A percentile compares a stretch with the other conserved stretches of the same genome.
phyloP scores from a whole-genome alignment of 176 grass and related monocot genomes.

The Saccharum spontaneum region DNA sequence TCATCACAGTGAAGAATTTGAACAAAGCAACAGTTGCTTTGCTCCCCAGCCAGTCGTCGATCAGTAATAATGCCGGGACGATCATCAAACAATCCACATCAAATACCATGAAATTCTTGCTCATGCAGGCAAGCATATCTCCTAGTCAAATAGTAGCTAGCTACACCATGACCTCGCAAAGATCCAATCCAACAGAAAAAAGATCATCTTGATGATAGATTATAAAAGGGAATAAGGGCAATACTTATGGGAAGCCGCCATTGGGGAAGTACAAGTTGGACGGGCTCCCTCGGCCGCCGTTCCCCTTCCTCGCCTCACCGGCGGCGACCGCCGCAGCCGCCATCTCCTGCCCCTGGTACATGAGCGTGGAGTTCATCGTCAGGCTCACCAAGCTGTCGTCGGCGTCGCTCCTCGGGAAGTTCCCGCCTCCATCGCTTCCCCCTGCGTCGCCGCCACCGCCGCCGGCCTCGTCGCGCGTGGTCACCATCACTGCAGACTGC shows the following conservation, averaged over 20 bases:
- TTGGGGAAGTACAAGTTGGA: conserved; percentile 70
- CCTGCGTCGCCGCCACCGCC: background rate
- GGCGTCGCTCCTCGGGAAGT: conserved; percentile 37
- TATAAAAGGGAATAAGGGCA: background rate
- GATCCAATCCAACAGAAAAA: background rate
- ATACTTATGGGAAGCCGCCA: conserved; percentile 54
- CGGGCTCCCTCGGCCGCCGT: conserved; percentile 50
- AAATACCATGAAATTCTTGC: conserved; percentile 36
- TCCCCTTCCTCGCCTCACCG: conserved; percentile 52
- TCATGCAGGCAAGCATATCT: background rate
- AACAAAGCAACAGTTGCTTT: conserved; percentile 18
- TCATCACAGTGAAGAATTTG: conserved; percentile 17
- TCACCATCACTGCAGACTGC: conserved; percentile 87
- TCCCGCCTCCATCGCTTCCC: conserved; percentile 38
- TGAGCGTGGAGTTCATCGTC: conserved; percentile 82
- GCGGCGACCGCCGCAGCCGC: conserved; percentile 15
- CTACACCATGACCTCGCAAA: background rate
- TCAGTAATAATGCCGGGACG: background rate
- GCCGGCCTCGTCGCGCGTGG: conserved; percentile 74
- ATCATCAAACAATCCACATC: conserved; percentile 28
- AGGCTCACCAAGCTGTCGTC: conserved; percentile 87
- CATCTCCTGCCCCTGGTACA: conserved; percentile 77
- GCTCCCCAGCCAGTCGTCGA: background rate
- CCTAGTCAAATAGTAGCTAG: conserved; percentile 12
- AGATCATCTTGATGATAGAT: background rate